Evolutionary conservation across 164 flowering plant species (phyloP), one percentile per base, ranked within the genome.

Genomic region (Umbilicus rupestris): DNA sequence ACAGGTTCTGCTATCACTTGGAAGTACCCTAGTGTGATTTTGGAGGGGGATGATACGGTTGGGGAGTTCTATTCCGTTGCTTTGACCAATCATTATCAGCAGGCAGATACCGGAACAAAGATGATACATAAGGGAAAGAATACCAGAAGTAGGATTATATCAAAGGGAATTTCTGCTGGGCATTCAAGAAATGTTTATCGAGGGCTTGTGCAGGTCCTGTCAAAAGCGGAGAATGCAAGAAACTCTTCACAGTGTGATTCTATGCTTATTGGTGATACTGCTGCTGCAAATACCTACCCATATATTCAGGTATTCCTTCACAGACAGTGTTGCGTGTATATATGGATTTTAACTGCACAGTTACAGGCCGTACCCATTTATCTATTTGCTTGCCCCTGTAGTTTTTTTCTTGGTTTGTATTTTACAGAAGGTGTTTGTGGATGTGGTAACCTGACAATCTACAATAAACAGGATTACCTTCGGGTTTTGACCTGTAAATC

Each of bases 21-120:
- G 99, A 95, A 95, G 83, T 90, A 95, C 74, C 97, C 99, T 0
- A 95, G 99, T 78, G 99, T 92, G 71, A 73, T 95, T 68, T 72
- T 95, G 77, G 95, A 88, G 79, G 99, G 97, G 2, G 91, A 90
- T 77, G 85, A 86, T 58, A 75, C 94, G 0, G 89, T 92, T 9
- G 97, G 99, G 7, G 99, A 95, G 81, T 92, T 95, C 62, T 90
- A 89, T 69, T 94, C 99, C 15, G 97, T 94, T 39, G 97, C 97
- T 0, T 70, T 94, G 82, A 94, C 97, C 0, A 94, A 94, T 79
- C 88, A 94, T 66, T 74, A 83, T 73, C 96, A 91, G 80, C 97
- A 94, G 78, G 97, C 99, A 2, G 99, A 94, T 68, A 91, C 99
- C 0, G 97, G 99, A 65, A 91, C 97, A 1, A 94, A 94, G 81